These are phyloP conservation scores for Podaxis sp. DNA, from an alignment of 768 basidiomycete species.

Conservation along the genomic window DNA sequence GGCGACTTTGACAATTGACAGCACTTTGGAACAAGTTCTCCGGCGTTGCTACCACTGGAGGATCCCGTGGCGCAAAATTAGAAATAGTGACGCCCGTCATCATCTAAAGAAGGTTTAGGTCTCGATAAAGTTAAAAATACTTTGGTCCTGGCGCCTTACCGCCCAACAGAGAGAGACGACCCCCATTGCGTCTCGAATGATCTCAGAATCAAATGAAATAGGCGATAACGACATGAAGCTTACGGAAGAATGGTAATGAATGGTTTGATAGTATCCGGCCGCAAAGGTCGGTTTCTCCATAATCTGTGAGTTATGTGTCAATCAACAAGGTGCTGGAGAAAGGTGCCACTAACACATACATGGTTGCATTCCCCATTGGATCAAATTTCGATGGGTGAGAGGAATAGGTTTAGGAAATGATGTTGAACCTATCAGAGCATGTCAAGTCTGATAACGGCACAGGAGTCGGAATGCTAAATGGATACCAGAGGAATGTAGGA, in stretches of 20 bases:
- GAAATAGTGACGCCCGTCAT: conserved; percentile 22
- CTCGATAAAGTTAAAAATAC: neutral
- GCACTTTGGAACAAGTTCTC: conserved; percentile 20
- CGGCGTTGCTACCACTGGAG: conserved; percentile 19
- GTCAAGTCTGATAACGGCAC: neutral
- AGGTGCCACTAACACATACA: conserved; percentile 11
- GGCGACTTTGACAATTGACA: conserved; percentile 8
- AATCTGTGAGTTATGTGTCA: conserved; percentile 15
- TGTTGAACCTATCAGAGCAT: conserved; percentile 21
- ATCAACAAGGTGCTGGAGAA: neutral
- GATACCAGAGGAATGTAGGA: conserved; percentile 27
- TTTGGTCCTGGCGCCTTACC: conserved; percentile 8
- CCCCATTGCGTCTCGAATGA: conserved; percentile 20
- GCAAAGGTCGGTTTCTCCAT: conserved; percentile 25
- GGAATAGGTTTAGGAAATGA: conserved; percentile 27
- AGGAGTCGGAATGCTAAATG: neutral
- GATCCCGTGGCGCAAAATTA: conserved; percentile 23
- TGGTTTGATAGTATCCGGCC: conserved; percentile 23
- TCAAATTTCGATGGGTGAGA: conserved; percentile 17
- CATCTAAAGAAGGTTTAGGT: conserved; percentile 2
- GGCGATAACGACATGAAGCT: neutral
- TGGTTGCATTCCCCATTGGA: conserved; percentile 20
- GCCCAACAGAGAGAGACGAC: conserved; percentile 21
- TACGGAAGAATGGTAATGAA: conserved; percentile 24
- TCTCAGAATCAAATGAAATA: neutral